Percentiles rank a stretch among this genome's conserved stretches.
Evolutionary conservation across 371 early-diverging fungal species (phyloP).

Genomic region (Capillidium heterosporum): DNA sequence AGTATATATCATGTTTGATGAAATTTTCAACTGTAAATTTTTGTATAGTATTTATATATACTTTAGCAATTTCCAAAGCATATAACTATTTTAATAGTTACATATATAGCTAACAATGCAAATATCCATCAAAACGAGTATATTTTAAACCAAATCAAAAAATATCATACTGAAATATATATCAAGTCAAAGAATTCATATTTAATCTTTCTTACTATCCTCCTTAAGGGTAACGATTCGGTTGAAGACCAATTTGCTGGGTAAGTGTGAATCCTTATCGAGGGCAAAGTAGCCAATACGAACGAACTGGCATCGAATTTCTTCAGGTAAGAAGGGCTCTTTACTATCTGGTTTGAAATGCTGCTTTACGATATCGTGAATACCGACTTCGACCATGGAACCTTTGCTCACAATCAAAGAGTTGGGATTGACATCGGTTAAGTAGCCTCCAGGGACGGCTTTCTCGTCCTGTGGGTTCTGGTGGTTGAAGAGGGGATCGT

Average conservation of each 20-base stretch:
- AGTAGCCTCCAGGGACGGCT: conserved; percentile 71
- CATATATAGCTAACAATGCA: too few relatives aligned
- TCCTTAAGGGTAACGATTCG: conserved; percentile 85
- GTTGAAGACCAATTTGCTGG: conserved; percentile 53
- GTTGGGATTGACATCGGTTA: conserved; percentile 79
- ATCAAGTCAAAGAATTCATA: too few relatives aligned
- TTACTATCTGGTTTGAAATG: conserved; percentile 11
- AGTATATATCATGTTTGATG: too few relatives aligned
- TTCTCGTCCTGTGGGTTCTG: conserved; percentile 65
- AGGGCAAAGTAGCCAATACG: conserved; percentile 96
- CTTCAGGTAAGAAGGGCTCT: conserved; percentile 26
- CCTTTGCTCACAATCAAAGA: conserved; percentile 48
- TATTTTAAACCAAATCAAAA: too few relatives aligned
- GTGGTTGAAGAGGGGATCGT: conserved; percentile 76
- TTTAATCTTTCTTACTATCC: conserved; percentile 46
- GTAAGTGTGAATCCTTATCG: conserved; percentile 58
- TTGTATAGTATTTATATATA: too few relatives aligned
- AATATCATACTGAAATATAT: too few relatives aligned
- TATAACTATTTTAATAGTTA: too few relatives aligned
- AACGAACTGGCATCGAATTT: conserved; percentile 87
- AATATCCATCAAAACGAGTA: too few relatives aligned
- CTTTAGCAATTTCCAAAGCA: too few relatives aligned
- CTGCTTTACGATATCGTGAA: conserved; percentile 33
- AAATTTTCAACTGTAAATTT: too few relatives aligned
- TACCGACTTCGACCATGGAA: conserved; percentile 71